Evolutionary conservation across 208 protist genomes (phyloP).

Genomic region (Leishmania gerbilli): DNA sequence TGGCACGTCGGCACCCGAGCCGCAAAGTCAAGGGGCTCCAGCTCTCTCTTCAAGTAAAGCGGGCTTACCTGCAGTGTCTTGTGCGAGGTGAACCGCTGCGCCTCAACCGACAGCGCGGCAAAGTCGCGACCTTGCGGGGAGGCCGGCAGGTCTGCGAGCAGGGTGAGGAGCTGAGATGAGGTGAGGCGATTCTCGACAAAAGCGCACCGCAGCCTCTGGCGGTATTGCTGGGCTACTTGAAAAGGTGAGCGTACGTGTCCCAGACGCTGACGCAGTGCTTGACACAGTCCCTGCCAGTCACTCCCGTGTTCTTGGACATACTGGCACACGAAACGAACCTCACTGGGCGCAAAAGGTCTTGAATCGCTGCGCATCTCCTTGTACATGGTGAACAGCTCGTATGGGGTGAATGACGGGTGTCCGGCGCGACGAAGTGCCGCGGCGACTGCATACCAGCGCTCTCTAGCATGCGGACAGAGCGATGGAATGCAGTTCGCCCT

Average conservation of each 20-base stretch:
- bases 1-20: constrained; percentile 11
- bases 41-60: constrained; percentile 15
- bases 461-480: not conserved
- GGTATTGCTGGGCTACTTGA: constrained; percentile 51
- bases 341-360: constrained; percentile 7
- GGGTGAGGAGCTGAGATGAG: constrained; percentile 4
- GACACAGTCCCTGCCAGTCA: constrained; percentile 36
- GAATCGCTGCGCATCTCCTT: not conserved
- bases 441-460: constrained; percentile 11
- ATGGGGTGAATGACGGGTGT: constrained; percentile 4
- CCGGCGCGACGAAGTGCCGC: constrained; percentile 5
- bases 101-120: constrained; percentile 16
- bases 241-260: constrained; percentile 34
- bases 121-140: constrained; percentile 6
- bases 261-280: constrained; percentile 17
- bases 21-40: constrained; percentile 12
- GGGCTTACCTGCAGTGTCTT: constrained; percentile 20
- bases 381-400: constrained; percentile 8
- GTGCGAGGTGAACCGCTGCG: constrained; percentile 11
- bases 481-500: not conserved
- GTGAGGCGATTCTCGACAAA: constrained; percentile 28
- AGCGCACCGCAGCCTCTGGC: constrained; percentile 17
- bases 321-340: constrained; percentile 33
- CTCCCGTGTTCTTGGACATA: constrained; percentile 15
- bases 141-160: not conserved